phyloP scores from a whole-genome alignment of 2,329 filamentous ascomycete species.

The Ophioceras dolichostomum region DNA sequence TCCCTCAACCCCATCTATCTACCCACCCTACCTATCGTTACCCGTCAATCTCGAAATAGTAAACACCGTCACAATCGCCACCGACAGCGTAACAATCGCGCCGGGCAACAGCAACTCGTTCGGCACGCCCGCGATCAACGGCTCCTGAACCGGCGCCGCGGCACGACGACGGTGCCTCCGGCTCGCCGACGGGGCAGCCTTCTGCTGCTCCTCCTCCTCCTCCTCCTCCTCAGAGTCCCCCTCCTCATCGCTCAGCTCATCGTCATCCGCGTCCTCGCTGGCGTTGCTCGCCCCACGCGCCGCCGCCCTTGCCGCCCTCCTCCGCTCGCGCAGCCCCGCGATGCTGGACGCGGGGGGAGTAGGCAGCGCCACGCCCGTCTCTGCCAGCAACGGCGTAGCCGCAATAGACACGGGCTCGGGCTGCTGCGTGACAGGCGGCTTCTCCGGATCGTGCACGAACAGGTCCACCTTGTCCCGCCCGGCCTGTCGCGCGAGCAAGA shows the following conservation, averaged over 20 bases:
- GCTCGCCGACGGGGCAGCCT: conserved; percentile 15
- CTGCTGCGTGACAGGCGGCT: conserved; percentile 56
- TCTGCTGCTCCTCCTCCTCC: conserved; percentile 2
- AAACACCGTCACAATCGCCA: conserved; percentile 90
- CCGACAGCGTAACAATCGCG: conserved; percentile 87
- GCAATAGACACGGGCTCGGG: conserved; percentile 32
- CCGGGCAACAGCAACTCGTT: conserved; percentile 90
- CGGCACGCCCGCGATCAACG: conserved; percentile 80
- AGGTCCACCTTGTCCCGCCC: conserved; percentile 89
- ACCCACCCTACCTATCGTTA: conserved; percentile 1
- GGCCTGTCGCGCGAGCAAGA: conserved; percentile 66
- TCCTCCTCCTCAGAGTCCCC: conserved; percentile 22
- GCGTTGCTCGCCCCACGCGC: conserved; percentile 6
- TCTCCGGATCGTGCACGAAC: conserved; percentile 87
- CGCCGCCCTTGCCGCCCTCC: conserved; percentile 17
- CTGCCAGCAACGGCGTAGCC: conserved; percentile 22
- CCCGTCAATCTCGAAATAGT: conserved; percentile 44
- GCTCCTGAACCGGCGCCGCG: conserved; percentile 32
- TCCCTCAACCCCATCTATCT: neutral
- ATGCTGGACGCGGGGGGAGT: conserved; percentile 37
- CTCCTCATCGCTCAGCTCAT: conserved; percentile 35
- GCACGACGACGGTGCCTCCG: conserved; percentile 24
- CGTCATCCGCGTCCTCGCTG: conserved; percentile 36
- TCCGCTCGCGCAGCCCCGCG: conserved; percentile 39
- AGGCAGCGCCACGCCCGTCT: conserved; percentile 20